Conservation (phyloP, 192 early-diverging fungal species). For the Coemansia aciculifera region DNA sequence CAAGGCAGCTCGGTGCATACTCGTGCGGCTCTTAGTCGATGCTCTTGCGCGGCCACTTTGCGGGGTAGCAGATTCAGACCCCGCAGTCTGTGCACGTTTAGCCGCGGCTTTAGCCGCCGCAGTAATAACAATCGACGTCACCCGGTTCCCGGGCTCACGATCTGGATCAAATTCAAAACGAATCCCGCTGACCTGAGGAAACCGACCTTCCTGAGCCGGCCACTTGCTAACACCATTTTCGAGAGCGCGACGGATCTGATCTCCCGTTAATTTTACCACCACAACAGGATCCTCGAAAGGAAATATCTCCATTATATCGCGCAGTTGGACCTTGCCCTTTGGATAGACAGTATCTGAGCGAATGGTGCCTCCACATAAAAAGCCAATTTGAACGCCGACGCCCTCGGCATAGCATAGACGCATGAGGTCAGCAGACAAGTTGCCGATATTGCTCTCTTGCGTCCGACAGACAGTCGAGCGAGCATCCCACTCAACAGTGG, state of each 20-base stretch:
- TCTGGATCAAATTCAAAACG: conserved; percentile 61
- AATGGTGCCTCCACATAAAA: conserved; percentile 65
- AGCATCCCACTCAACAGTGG: conserved; percentile 58
- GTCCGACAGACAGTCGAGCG: conserved; percentile 59
- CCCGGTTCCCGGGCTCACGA: conserved; percentile 52
- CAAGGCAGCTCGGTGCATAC: conserved; percentile 26
- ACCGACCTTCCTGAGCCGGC: conserved; percentile 69
- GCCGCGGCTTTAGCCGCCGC: conserved; percentile 36
- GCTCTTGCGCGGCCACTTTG: neutral
- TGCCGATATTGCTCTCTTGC: conserved; percentile 65
- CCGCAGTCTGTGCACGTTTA: neutral
- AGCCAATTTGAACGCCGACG: conserved; percentile 46
- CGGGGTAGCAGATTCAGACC: neutral
- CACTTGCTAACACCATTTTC: conserved; percentile 67
- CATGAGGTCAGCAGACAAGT: conserved; percentile 65
- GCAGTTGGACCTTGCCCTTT: conserved; percentile 59
- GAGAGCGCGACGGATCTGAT: conserved; percentile 62
- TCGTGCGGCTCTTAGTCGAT: conserved; percentile 7
- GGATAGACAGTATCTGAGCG: conserved; percentile 62
- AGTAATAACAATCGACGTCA: conserved; percentile 52
- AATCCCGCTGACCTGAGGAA: conserved; percentile 67
- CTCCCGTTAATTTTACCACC: conserved; percentile 62
- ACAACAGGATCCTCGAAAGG: conserved; percentile 71
- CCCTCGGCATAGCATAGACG: conserved; percentile 50
- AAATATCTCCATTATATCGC: conserved; percentile 66